A percentile compares a stretch with the other conserved stretches of the same genome.
phyloP scores from a whole-genome alignment of 1,284 basidiomycete species.

The Wolfiporia cocos region DNA sequence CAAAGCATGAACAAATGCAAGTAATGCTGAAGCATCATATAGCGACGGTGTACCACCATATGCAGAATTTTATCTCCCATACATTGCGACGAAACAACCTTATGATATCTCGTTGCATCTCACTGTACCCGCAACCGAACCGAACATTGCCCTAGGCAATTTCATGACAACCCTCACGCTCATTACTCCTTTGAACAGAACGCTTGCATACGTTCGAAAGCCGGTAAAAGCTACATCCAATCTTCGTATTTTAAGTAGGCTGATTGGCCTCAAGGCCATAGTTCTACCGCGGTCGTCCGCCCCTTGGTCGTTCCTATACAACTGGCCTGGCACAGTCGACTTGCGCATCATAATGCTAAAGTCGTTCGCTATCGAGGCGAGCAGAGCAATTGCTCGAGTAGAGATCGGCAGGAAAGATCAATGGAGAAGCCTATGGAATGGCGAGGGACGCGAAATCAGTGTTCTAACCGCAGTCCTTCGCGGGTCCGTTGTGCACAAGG shows the following conservation, averaged over 20 bases:
- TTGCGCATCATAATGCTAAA: slow-evolving; percentile 49
- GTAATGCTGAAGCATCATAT: too few species aligned
- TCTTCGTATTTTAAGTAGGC: neutral
- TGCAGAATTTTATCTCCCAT: slow-evolving; percentile 44
- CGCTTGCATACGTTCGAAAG: slow-evolving; percentile 48
- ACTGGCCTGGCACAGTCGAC: slow-evolving; percentile 33
- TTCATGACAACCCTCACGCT: slow-evolving; percentile 70
- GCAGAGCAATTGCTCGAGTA: slow-evolving; percentile 45
- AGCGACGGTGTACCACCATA: slow-evolving; percentile 63
- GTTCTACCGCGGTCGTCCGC: slow-evolving; percentile 37
- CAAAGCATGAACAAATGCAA: neutral
- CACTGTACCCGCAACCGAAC: slow-evolving; percentile 55
- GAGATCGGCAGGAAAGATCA: slow-evolving; percentile 63
- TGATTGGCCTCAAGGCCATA: slow-evolving; percentile 44
- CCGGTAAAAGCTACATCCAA: slow-evolving; percentile 42
- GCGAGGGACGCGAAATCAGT: slow-evolving; percentile 64
- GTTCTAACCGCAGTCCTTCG: slow-evolving; percentile 52
- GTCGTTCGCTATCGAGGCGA: slow-evolving; percentile 43
- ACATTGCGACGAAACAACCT: slow-evolving; percentile 50
- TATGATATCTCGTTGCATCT: slow-evolving; percentile 69
- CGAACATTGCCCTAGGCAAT: slow-evolving; percentile 70
- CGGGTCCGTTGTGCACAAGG: slow-evolving; percentile 56
- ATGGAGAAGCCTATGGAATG: slow-evolving; percentile 61
- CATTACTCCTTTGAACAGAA: slow-evolving; percentile 50
- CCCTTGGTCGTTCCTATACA: slow-evolving; percentile 31